Percentiles rank a stretch among this genome's conserved stretches.
These are phyloP conservation scores for Cadophora sp. DNA, from an alignment of 2,329 filamentous ascomycete genomes.

Conservation along the genomic window DNA sequence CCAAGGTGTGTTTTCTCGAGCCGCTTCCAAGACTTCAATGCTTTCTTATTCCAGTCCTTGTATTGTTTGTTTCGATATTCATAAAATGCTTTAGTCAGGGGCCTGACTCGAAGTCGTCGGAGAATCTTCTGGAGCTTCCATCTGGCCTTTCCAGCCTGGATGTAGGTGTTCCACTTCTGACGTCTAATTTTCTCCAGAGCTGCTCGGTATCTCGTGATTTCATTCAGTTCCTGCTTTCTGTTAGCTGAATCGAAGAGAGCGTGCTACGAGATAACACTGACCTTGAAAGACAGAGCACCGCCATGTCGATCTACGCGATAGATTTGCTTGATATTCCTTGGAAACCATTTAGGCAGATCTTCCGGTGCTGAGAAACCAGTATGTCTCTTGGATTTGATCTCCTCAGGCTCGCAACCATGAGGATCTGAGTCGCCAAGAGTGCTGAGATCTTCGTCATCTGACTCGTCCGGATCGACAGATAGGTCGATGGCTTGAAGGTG, in stretches of 20 bases:
- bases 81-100: conserved; percentile 22
- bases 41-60: conserved; percentile 23
- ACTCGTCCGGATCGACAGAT: not conserved
- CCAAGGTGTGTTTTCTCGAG: conserved; percentile 29
- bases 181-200: conserved; percentile 23
- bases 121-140: conserved; percentile 26
- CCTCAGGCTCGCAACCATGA: conserved; percentile 3
- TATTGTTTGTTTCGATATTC: conserved; percentile 24
- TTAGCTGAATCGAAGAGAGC: not conserved
- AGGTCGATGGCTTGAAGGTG: conserved; percentile 5
- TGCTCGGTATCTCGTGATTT: conserved; percentile 27
- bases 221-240: conserved; percentile 24
- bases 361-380: conserved; percentile 21
- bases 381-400: conserved; percentile 2
- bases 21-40: conserved; percentile 24
- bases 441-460: conserved; percentile 9
- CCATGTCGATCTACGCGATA: conserved; percentile 27
- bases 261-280: not conserved
- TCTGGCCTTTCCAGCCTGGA: conserved; percentile 24
- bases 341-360: conserved; percentile 28
- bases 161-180: conserved; percentile 27
- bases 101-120: conserved; percentile 16
- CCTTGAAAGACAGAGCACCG: conserved; percentile 28
- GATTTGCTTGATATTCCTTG: conserved; percentile 28
- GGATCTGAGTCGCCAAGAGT: conserved; percentile 1